Evolutionary conservation across 1,284 basidiomycete genomes (phyloP).

Genomic region (Ceratobasidium sp.): DNA sequence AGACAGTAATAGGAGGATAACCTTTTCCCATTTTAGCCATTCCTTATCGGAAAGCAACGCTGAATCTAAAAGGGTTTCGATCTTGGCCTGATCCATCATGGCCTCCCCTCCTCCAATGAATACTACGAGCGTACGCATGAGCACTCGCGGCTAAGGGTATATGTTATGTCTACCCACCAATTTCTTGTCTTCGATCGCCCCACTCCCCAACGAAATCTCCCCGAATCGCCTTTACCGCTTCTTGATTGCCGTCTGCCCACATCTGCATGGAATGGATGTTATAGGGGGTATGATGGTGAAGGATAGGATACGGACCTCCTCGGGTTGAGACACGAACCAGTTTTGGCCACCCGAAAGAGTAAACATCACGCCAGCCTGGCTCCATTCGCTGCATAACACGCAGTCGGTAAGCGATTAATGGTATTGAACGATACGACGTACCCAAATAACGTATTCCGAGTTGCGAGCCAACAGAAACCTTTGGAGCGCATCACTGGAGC

Average conservation of each 20-base stretch:
- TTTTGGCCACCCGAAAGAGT: neutral
- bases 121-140: neutral
- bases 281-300: no score
- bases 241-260: neutral
- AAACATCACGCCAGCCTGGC: neutral
- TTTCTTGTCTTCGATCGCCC: neutral
- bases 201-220: neutral
- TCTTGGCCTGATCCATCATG: neutral
- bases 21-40: neutral
- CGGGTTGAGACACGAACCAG: neutral
- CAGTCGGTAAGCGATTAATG: neutral
- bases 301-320: neutral
- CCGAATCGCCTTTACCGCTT: neutral
- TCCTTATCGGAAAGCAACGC: neutral
- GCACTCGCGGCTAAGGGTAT: neutral
- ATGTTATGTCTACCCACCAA: neutral
- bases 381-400: neutral
- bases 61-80: neutral
- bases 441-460: neutral
- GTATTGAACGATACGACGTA: neutral
- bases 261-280: neutral
- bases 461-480: conserved; percentile 2
- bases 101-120: conserved; percentile 4
- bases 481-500: neutral
- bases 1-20: neutral